Conservation (phyloP, 2,329 filamentous ascomycete species). For the Catunica adiposa region DNA sequence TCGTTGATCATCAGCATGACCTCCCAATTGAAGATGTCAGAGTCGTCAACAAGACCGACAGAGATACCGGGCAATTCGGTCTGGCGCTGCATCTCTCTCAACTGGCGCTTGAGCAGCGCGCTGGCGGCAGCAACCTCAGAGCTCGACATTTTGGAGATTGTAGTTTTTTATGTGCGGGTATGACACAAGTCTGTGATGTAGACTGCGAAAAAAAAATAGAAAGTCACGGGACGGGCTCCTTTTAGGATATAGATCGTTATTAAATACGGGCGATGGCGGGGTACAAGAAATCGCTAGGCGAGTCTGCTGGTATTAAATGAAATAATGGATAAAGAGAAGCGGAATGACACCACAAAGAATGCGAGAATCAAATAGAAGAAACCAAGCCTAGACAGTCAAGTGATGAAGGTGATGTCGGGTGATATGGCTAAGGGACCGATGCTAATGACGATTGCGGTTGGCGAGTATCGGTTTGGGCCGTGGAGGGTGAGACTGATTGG, state of each 20-base stretch:
- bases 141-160: constrained; percentile 22
- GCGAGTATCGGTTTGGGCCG: no score
- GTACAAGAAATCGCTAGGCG: background rate
- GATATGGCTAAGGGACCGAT: background rate
- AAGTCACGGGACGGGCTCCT: no score
- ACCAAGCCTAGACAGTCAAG: no score
- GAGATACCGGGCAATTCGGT: constrained; percentile 91
- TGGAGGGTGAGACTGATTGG: no score
- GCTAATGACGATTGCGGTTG: background rate
- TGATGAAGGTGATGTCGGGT: background rate
- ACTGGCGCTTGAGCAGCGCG: constrained; percentile 62
- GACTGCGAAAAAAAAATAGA: no score
- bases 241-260: no score
- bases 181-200: no score
- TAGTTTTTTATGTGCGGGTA: no score
- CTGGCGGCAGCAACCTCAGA: constrained; percentile 42
- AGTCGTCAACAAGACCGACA: constrained; percentile 69
- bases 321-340: background rate
- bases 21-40: constrained; percentile 93
- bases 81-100: constrained; percentile 85
- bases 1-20: constrained; percentile 98
- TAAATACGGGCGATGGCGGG: background rate
- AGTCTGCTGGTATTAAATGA: no score
- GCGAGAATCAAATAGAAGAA: background rate
- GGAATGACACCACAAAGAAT: background rate